Evolutionary conservation across 306 rosid species (phyloP).

Genomic region (Glycine soja): DNA sequence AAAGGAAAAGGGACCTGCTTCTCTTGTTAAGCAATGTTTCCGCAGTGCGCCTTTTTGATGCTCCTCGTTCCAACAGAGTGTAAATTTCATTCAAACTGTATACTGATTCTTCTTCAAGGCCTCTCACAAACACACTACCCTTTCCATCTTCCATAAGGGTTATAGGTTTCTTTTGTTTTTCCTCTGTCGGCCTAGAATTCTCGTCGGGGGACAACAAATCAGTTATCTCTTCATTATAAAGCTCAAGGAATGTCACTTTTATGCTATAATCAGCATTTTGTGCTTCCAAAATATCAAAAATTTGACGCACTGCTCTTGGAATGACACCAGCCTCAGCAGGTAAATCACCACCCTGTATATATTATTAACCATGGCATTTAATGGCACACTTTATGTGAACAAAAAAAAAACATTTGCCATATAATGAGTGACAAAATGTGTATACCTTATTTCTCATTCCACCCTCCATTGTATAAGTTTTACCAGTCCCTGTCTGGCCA

Average conservation of each 20-base stretch:
- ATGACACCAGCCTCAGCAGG: conserved; percentile 95
- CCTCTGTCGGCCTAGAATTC: conserved; percentile 65
- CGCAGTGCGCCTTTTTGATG: conserved; percentile 91
- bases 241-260: conserved; percentile 93
- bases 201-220: conserved; percentile 78
- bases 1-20: conserved; percentile 69
- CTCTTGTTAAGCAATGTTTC: conserved; percentile 92
- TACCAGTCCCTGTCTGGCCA: conserved; percentile 98
- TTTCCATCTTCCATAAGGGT: conserved; percentile 94
- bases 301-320: conserved; percentile 94
- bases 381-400: background rate
- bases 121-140: conserved; percentile 88
- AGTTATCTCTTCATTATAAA: conserved; percentile 90
- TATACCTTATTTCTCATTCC: conserved; percentile 93
- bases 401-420: background rate
- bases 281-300: conserved; percentile 85
- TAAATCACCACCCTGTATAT: conserved; percentile 77
- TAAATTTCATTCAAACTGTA: conserved; percentile 83
- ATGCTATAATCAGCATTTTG: conserved; percentile 90
- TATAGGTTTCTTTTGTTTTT: conserved; percentile 76
- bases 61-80: conserved; percentile 80
- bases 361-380: background rate
- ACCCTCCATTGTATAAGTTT: conserved; percentile 99
- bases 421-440: background rate
- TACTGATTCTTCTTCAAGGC: conserved; percentile 94